Base-by-base conservation (phyloP, 106 monocot species). In the Dioscorea dumetorum region DNA sequence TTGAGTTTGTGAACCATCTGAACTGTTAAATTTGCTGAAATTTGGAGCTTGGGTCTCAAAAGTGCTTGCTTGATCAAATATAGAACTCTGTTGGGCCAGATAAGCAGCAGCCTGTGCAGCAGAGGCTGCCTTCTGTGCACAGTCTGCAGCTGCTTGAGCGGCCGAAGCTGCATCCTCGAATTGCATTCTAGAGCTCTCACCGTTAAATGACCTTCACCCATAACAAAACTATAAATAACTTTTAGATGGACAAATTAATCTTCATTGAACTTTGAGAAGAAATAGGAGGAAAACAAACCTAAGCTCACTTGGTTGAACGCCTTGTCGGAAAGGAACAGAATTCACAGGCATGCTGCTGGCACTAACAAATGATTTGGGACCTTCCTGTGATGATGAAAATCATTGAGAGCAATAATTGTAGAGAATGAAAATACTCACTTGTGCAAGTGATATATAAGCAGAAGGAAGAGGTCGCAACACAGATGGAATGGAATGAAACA, bases 81-180 rank as follows among this genome's bases (percentile, higher is more conserved):
- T 57, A 21, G 78, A 71, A 50, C 70, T 79, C 68, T 80, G 86
- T 21, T 70, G 77, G 50, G 76, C 80, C 51, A 97, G 72, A 33
- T 70, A 54, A 63, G 80, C 86, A 50, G 91, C 86, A 70, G 89
- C 81, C 63, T 80, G 80, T 57, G 91, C 91, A 35, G 88, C 91
- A 24, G 70, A 69, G 57, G 70, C 81, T 63, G 88, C 88, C 68
- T 73, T 71, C 72, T 79, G 76, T 48, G 91, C 91, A 67, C 81
- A 82, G 33, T 86, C 88, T 58, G 74, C 82, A 62, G 88, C 91
- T 69, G 86, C 95, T 77, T 74, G 77, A 64, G 86, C 91, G 33
- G 95, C 86, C 34, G 79, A 74, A 61, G 75, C 79, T 19, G 82
- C 32, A 70, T 88, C 88, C 22, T 77, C 81, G 85, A 88, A 85